Conservation (phyloP, 1,284 basidiomycete genomes). For the Cutaneotrichosporon sp. region DNA sequence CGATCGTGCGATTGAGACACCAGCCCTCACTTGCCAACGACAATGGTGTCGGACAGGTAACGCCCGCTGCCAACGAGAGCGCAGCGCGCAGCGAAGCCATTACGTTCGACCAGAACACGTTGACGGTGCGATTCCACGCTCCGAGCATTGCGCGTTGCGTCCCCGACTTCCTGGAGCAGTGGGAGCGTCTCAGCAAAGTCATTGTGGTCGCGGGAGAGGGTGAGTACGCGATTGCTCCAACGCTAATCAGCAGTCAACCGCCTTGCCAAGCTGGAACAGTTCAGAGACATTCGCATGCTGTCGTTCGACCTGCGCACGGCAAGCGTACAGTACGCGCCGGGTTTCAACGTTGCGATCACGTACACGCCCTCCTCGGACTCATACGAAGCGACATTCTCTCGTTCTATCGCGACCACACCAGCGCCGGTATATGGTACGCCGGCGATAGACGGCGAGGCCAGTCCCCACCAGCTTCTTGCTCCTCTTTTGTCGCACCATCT, state of each 20-base stretch:
- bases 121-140: slow-evolving; percentile 77
- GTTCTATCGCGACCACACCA: neutral
- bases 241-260: slow-evolving; percentile 60
- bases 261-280: slow-evolving; percentile 65
- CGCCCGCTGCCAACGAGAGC: slow-evolving; percentile 47
- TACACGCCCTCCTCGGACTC: slow-evolving; percentile 40
- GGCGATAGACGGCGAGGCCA: neutral
- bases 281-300: slow-evolving; percentile 67
- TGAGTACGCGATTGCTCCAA: slow-evolving; percentile 41
- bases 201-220: slow-evolving; percentile 84
- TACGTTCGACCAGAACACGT: slow-evolving; percentile 76
- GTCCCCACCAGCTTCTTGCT: slow-evolving; percentile 34
- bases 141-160: slow-evolving; percentile 81
- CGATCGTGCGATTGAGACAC: slow-evolving; percentile 63
- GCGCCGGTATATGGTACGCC: neutral
- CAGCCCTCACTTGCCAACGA: slow-evolving; percentile 62
- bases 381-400: slow-evolving; percentile 39
- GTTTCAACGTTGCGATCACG: slow-evolving; percentile 40
- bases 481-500: slow-evolving; percentile 34
- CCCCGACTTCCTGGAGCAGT: slow-evolving; percentile 79
- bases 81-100: slow-evolving; percentile 50
- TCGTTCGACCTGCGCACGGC: slow-evolving; percentile 85
- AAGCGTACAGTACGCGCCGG: slow-evolving; percentile 64
- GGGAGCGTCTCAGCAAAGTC: slow-evolving; percentile 85
- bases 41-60: slow-evolving; percentile 47